A percentile compares a stretch with the other conserved stretches of the same genome.
phyloP scores from a whole-genome alignment of 2,329 filamentous ascomycete genomes.

The Nigrospora sphaerica region DNA sequence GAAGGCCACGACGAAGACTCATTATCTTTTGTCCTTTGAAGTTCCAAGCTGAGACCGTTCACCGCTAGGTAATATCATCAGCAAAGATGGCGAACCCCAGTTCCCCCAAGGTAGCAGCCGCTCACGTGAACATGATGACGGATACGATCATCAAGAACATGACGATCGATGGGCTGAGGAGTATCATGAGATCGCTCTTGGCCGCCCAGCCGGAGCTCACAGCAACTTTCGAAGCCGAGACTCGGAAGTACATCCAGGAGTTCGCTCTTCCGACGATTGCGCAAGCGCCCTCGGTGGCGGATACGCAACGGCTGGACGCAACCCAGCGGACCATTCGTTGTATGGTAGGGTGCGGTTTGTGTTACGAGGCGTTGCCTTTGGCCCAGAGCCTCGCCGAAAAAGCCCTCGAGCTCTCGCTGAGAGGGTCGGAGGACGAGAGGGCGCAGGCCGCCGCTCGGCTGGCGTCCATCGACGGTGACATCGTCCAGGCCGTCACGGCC shows the following conservation, averaged over 20 bases:
- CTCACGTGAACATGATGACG: slow-evolving; percentile 40
- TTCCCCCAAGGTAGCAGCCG: slow-evolving; percentile 11
- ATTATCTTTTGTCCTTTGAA: too few relatives aligned
- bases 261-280: slow-evolving; percentile 2
- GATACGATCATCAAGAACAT: slow-evolving; percentile 37
- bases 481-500: slow-evolving; percentile 27
- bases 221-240: slow-evolving; percentile 21
- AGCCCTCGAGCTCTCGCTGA: slow-evolving; percentile 1
- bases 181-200: slow-evolving; percentile 24
- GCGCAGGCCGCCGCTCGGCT: not conserved
- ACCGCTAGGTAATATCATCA: not conserved
- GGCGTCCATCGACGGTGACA: slow-evolving; percentile 18
- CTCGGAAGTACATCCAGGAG: slow-evolving; percentile 17
- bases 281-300: not conserved
- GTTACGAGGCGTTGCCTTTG: slow-evolving; percentile 10
- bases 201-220: slow-evolving; percentile 22
- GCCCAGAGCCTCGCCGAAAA: slow-evolving; percentile 5
- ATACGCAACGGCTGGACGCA: not conserved
- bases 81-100: not conserved
- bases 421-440: not conserved
- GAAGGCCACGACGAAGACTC: not conserved
- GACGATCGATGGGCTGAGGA: slow-evolving; percentile 28
- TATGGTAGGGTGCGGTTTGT: slow-evolving; percentile 17
- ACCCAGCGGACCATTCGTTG: slow-evolving; percentile 13
- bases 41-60: not conserved